Percentiles rank a stretch among this genome's conserved stretches.
Conservation (phyloP, 2,329 filamentous ascomycete genomes). For the Botrytis squamosa region DNA sequence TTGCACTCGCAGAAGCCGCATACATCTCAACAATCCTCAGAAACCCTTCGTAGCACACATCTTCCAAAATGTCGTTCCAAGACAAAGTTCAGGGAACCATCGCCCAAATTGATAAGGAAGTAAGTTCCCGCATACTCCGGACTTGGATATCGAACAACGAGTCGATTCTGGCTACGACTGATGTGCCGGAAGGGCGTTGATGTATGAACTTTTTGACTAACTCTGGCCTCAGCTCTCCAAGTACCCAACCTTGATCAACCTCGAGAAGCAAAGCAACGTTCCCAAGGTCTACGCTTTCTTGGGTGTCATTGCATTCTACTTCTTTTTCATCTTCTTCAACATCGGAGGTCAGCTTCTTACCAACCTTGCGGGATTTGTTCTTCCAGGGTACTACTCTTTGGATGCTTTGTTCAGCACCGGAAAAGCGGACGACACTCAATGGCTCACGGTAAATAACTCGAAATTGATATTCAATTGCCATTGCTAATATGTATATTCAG, state of each 20-base stretch:
- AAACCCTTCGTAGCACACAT: neutral
- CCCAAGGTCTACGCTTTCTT: slow-evolving; percentile 84
- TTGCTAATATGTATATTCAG: slow-evolving; percentile 42
- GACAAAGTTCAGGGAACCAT: slow-evolving; percentile 76
- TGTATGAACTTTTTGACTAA: slow-evolving; percentile 1
- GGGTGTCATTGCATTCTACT: slow-evolving; percentile 74
- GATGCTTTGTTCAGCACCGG: slow-evolving; percentile 68
- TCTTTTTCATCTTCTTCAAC: slow-evolving; percentile 92
- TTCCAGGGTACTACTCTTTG: slow-evolving; percentile 83
- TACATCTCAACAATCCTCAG: neutral
- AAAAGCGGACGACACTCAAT: slow-evolving; percentile 80
- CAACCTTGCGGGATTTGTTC: slow-evolving; percentile 79
- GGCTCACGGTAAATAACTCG: slow-evolving; percentile 60
- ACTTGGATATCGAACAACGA: neutral
- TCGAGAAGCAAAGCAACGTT: slow-evolving; percentile 79
- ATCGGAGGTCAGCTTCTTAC: slow-evolving; percentile 84
- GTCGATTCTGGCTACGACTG: neutral
- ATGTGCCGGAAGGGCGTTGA: neutral
- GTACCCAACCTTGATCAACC: slow-evolving; percentile 78
- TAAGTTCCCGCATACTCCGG: slow-evolving; percentile 45
- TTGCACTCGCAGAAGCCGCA: slow-evolving; percentile 8
- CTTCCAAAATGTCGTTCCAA: slow-evolving; percentile 72
- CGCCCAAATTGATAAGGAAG: slow-evolving; percentile 79
- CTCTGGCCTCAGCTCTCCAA: slow-evolving; percentile 66
- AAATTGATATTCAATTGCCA: slow-evolving; percentile 9